Percentiles rank a stretch among this genome's conserved stretches.
phyloP scores from a whole-genome alignment of 2,329 filamentous ascomycete species.

The Chaetothyriales sp. region DNA sequence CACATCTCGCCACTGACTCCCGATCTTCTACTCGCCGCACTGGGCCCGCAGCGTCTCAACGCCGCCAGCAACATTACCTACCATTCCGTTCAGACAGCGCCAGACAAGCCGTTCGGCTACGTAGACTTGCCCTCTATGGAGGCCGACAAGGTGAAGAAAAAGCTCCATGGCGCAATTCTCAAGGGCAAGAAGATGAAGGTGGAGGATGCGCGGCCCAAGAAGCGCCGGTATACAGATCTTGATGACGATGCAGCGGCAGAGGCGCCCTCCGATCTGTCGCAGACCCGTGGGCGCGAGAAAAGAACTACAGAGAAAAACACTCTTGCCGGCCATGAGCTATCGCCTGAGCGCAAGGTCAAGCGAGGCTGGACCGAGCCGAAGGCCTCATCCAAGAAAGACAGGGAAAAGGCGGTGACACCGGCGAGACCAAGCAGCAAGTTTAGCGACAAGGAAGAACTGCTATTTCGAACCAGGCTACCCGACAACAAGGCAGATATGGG shows the following conservation, averaged over 20 bases:
- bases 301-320: slow-evolving; percentile 24
- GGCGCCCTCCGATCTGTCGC: slow-evolving; percentile 22
- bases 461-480: slow-evolving; percentile 71
- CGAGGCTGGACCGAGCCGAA: slow-evolving; percentile 65
- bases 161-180: slow-evolving; percentile 71
- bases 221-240: slow-evolving; percentile 30
- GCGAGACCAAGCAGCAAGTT: slow-evolving; percentile 57
- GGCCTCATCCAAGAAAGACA: slow-evolving; percentile 31
- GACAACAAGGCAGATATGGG: slow-evolving; percentile 31
- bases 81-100: slow-evolving; percentile 71
- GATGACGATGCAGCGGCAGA: slow-evolving; percentile 15
- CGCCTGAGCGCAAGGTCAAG: slow-evolving; percentile 63
- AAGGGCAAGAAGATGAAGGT: slow-evolving; percentile 75
- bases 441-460: slow-evolving; percentile 62
- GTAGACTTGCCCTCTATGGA: slow-evolving; percentile 67
- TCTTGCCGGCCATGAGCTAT: slow-evolving; percentile 49
- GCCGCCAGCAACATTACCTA: slow-evolving; percentile 71
- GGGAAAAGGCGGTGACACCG: slow-evolving; percentile 36
- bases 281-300: slow-evolving; percentile 36
- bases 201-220: slow-evolving; percentile 59
- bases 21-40: slow-evolving; percentile 51
- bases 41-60: slow-evolving; percentile 52
- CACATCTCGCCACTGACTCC: slow-evolving; percentile 79
- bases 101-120: slow-evolving; percentile 81
- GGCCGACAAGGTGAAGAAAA: slow-evolving; percentile 81